Base-by-base conservation (phyloP, 768 basidiomycete genomes). In the Calvatia gigantea region DNA sequence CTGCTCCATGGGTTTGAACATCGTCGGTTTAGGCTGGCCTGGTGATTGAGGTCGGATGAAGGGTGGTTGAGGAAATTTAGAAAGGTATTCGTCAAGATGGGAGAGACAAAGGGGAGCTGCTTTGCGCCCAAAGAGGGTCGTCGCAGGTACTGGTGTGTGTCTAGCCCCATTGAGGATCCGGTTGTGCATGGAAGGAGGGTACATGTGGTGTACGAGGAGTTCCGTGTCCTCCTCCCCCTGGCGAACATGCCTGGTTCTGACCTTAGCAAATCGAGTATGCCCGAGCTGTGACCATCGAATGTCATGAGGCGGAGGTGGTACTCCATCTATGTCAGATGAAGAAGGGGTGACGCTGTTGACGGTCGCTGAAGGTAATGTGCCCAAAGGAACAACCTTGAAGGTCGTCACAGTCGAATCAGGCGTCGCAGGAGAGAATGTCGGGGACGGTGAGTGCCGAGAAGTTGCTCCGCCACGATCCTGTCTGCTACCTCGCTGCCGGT, bases 1-100 rank as follows among this genome's bases (percentile, higher is more conserved):
- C 25, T 69, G 72, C 39, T 86, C 79, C 76, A 89, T 73, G 4
- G 87, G 87, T 49, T 78, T 76, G 60, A 89, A 89, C 78, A 84
- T 84, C 11, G 38, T 8, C 27, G 11, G 28, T 49, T 48, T 27
- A 15, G 23, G 3, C 39, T 25, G 42, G 6, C 11, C 47, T 21
- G 21, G 28, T 21, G 33, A 44, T 53, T 1, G 70, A 57, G 15
- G 29, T 15, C 41, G 54, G n/a, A 48, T 28, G 54, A 87, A 82
- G 5, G 64, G 51, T 0, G 83, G 78, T 12, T 70, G 62, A 1
- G 75, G 71, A 4, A 87, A 58, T 7, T 70, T 67, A 1, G 81
- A 71, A n/a, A 89, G 69, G 61, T 82, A 75, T 4, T 71, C 62
- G 64, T 90, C 86, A 46, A 90, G 76, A 41, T 78, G 72, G 1